Evolutionary conservation across 805 yeast genomes (phyloP), one percentile per base, ranked within the genome.

Genomic region (Clavispora carvajalis): DNA sequence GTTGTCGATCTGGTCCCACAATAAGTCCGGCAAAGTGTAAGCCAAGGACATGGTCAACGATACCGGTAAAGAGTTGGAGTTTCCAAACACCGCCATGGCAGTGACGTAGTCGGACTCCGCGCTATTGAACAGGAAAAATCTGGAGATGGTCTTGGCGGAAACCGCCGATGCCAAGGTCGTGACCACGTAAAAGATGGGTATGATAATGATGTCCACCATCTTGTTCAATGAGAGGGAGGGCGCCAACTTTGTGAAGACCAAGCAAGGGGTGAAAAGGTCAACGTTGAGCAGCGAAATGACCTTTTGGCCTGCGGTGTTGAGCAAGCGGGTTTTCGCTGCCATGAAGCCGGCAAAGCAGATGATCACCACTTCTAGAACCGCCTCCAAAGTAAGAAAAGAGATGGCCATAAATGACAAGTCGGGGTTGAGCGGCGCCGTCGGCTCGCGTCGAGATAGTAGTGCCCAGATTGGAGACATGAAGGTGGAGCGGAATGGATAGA

Each of bases 1-100:
- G 54, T 77, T 74, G 7, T 73, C 76, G 30, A 84, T 67, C 45
- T 80, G 83, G 41, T 80, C 85, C 95, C 95, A 85, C 37, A 79
- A 74, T 44, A 85, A 67, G 47, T 80, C 78, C 2, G 93, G 95
- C 44, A 85, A 66, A 0, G 91, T 80, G 56, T 81, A 82, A 1
- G 90, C 80, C 47, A 85, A 67, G 1, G 95, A 82, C 41, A 93
- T 67, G 1, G 93, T 85, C 49, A 93, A 72, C 0, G 96, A 88
- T 1, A 91, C 98, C 0, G 99, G 98, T 41, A 91, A 74, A 9
- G 95, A 85, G 68, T 91, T 91, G 33, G 96, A 87, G 64, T 91
- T 93, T 39, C 97, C 98, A 64, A 91, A 91, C 5, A 90, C 96
- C 2, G 93, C 88, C 95, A 93, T 93, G 2, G 96, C 98, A 17